phyloP scores from a whole-genome alignment of 192 early-diverging fungal genomes.

The Mortierella alpina region DNA sequence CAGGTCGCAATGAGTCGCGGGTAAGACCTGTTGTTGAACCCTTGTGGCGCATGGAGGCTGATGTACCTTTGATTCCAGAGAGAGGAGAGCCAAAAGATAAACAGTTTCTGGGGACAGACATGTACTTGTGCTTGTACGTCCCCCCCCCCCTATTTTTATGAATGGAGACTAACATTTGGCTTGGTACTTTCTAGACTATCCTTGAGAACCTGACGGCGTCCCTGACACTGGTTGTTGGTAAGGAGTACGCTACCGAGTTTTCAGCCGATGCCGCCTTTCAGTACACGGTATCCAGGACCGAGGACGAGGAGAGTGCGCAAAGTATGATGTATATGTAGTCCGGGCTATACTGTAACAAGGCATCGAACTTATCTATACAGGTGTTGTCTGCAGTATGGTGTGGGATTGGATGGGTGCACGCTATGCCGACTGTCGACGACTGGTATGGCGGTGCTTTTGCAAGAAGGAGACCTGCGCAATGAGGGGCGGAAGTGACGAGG shows the following conservation, averaged over 20 bases:
- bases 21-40: neutral
- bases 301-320: conserved; percentile 19
- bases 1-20: conserved; percentile 16
- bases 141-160: no score
- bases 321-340: conserved; percentile 21
- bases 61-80: no score
- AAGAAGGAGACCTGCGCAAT: no score
- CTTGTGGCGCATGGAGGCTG: neutral
- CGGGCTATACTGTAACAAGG: no score
- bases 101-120: no score
- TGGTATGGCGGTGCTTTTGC: no score
- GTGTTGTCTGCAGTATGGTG: neutral
- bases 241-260: neutral
- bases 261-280: conserved; percentile 23
- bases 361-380: neutral
- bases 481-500: no score
- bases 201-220: conserved; percentile 20
- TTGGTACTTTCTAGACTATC: conserved; percentile 9
- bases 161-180: no score
- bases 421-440: no score
- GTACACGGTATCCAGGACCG: neutral
- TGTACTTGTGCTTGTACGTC: no score
- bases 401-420: no score
- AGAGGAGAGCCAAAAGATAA: no score
- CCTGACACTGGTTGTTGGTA: conserved; percentile 6